phyloP scores from a whole-genome alignment of 2,329 filamentous ascomycete genomes.

The Talaromyces amestolkiae region DNA sequence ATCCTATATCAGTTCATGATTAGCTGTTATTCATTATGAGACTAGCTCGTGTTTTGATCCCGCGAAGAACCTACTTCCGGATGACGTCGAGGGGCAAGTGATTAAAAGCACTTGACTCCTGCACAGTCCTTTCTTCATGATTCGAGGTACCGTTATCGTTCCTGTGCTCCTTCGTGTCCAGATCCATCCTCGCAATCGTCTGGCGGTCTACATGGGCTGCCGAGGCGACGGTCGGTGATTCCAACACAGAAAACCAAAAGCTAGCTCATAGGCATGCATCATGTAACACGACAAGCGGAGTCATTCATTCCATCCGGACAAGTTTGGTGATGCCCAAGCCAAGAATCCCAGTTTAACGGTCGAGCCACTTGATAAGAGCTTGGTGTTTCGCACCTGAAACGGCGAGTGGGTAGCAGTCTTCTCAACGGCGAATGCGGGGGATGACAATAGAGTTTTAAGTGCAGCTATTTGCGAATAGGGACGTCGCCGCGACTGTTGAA shows the following conservation, averaged over 20 bases:
- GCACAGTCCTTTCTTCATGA: background rate
- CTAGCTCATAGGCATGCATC: slow-evolving; percentile 17
- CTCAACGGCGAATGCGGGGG: slow-evolving; percentile 2
- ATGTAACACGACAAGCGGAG: slow-evolving; percentile 12
- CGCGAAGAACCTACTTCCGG: slow-evolving; percentile 28
- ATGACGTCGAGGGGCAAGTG: slow-evolving; percentile 31
- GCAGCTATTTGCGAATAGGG: background rate
- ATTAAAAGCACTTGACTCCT: slow-evolving; percentile 21
- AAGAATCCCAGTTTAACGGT: background rate
- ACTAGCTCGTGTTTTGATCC: background rate
- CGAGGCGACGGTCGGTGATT: slow-evolving; percentile 10
- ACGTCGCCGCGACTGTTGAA: background rate
- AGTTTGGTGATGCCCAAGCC: slow-evolving; percentile 13
- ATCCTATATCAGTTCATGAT: slow-evolving; percentile 35
- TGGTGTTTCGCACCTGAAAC: slow-evolving; percentile 10
- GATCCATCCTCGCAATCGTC: slow-evolving; percentile 17
- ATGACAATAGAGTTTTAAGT: background rate
- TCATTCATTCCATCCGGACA: slow-evolving; percentile 2
- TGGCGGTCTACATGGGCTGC: slow-evolving; percentile 18
- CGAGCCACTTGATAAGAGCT: background rate
- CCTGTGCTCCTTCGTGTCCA: slow-evolving; percentile 6
- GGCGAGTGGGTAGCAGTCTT: background rate
- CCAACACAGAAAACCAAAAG: slow-evolving; percentile 12
- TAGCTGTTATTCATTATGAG: slow-evolving; percentile 3
- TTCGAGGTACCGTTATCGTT: background rate